Conservation (phyloP, 2,329 filamentous ascomycete genomes). For the Colletotrichum neosansevieriae region DNA sequence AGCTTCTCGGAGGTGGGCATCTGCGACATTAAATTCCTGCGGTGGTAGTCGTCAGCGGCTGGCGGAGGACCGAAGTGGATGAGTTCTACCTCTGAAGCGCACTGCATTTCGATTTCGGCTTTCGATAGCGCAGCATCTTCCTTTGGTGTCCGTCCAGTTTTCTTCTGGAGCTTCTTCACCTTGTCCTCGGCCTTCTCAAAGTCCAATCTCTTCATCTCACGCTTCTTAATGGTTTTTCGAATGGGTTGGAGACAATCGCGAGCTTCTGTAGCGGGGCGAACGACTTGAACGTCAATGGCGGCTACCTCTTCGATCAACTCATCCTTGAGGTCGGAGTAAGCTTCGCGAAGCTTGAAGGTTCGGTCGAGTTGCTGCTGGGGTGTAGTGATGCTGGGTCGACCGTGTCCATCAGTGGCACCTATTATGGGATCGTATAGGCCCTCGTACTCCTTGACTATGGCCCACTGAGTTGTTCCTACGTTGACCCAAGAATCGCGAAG, state of each 20-base stretch:
- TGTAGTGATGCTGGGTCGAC: conserved; percentile 69
- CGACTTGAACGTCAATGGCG: conserved; percentile 77
- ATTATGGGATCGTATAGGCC: conserved; percentile 82
- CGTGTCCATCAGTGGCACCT: conserved; percentile 69
- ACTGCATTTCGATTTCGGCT: conserved; percentile 76
- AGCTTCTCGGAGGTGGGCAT: conserved; percentile 77
- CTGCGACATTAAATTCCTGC: conserved; percentile 79
- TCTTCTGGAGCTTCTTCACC: conserved; percentile 76
- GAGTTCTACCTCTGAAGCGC: conserved; percentile 70
- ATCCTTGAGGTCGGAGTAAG: conserved; percentile 76
- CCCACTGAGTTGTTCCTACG: conserved; percentile 76
- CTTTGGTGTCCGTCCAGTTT: conserved; percentile 76
- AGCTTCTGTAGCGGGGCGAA: conserved; percentile 77
- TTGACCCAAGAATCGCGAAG: conserved; percentile 85
- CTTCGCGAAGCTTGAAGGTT: conserved; percentile 72
- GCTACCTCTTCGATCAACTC: conserved; percentile 79
- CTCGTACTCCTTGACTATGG: conserved; percentile 76
- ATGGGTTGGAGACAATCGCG: conserved; percentile 77
- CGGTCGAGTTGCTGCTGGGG: conserved; percentile 72
- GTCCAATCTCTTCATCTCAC: conserved; percentile 85
- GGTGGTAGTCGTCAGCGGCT: conserved; percentile 2
- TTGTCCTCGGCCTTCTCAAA: conserved; percentile 82
- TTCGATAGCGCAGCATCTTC: conserved; percentile 80
- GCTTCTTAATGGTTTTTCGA: conserved; percentile 86
- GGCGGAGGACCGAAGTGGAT: no score